Evolutionary conservation across 345 rosid genomes (phyloP).

Genomic region (Eucalyptus pumila): DNA sequence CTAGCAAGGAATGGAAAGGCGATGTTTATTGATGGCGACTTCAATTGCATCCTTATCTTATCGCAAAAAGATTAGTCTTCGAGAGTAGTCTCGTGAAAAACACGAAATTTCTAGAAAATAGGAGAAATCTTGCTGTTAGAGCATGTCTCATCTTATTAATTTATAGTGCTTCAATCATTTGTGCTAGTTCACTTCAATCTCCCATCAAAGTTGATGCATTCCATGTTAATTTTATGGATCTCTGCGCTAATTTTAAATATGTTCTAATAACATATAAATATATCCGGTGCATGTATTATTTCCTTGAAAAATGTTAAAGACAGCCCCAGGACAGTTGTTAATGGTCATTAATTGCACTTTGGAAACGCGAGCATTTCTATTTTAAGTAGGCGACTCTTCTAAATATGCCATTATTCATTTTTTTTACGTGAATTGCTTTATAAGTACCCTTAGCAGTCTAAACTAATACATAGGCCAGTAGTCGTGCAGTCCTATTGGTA

Average conservation of each 20-base stretch:
- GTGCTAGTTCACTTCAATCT: not conserved
- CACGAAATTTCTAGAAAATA: not conserved
- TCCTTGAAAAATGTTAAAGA: not conserved
- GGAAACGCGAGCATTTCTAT: not conserved
- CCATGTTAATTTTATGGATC: not conserved
- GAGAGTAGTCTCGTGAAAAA: not conserved
- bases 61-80: not conserved
- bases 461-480: too few relatives aligned
- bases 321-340: not conserved
- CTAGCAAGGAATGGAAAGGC: not conserved
- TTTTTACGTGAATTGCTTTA: not conserved
- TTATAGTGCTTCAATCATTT: not conserved
- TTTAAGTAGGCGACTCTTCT: not conserved
- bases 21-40: not conserved
- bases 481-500: too few relatives aligned
- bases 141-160: not conserved
- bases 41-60: not conserved
- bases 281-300: not conserved
- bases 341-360: not conserved
- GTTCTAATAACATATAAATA: not conserved
- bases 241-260: not conserved
- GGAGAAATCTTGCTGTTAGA: not conserved
- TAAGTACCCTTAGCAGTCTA: too few relatives aligned
- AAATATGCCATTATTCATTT: not conserved
- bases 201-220: not conserved